Evolutionary conservation across 306 rosid species (phyloP), one percentile per base, ranked within the genome.

Genomic region (Glycine tomentella): DNA sequence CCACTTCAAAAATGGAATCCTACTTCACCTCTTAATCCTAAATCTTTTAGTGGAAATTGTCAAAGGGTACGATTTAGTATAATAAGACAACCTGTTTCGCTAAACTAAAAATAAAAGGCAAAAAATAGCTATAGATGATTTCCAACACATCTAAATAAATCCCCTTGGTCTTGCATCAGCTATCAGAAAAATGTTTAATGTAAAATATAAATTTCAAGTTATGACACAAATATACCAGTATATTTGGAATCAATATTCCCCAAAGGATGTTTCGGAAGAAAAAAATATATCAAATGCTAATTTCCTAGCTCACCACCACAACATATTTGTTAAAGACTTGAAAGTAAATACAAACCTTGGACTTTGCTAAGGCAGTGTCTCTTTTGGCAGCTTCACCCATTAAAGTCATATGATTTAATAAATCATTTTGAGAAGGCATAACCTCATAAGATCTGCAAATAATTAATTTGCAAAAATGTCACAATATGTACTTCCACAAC

Each of bases 401-500:
- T 36, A 86, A 76, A 66, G 38, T 58, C 52, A 52, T 59, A 42
- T 86, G 89, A 68, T 66, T 59, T 69, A 45, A 53, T 46, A 86
- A 72, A 76, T 86, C 89, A 2, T 45, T 80, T 15, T 46, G 83
- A 0, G 87, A 83, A 42, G 89, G 89, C 72, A 63, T 51, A 65
- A 83, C 85, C 72, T 86, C 89, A 80, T 80, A 91, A 50, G 76
- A 86, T 79, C 99, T 93, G 89, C 87, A 79, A 82, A 71, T 9
- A 63, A 78, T 25, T 51, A 33, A 46, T 38, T 5, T n/a, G 16
- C 45, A 50, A 38, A 78, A 8, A 69, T 14, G 33, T 78, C 79
- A 74, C 42, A 34, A 53, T 46, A 70, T 16, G 51, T 14, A 45
- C 49, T 67, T 40, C 51, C 74, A 75, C 42, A 34, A 25, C 40